Percentiles rank a stretch among this genome's conserved stretches.
Evolutionary conservation across 768 basidiomycete species (phyloP).

Genomic region (Leccinum rimulosum): DNA sequence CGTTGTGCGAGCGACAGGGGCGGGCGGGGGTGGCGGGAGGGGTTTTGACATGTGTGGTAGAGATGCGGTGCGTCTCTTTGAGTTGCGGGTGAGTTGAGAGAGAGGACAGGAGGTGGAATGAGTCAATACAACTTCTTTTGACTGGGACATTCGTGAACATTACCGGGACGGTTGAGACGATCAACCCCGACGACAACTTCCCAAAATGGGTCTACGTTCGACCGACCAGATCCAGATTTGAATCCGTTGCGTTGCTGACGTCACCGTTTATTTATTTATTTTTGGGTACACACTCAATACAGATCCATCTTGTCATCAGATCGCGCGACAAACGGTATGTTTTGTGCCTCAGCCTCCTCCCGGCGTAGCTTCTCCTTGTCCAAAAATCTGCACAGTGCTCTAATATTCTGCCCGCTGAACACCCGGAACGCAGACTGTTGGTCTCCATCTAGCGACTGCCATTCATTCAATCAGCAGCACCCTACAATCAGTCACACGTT

Average conservation of each 20-base stretch:
- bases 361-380: constrained; percentile 64
- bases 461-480: constrained; percentile 7
- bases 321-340: constrained; percentile 56
- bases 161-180: neutral
- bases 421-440: constrained; percentile 76
- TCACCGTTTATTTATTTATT: constrained; percentile 4
- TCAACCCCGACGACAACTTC: constrained; percentile 2
- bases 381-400: constrained; percentile 61
- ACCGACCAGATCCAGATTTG: constrained; percentile 2
- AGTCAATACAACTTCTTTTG: neutral
- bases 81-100: neutral
- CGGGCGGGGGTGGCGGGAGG: constrained; percentile 1
- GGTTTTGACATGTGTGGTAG: constrained; percentile 37
- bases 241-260: constrained; percentile 15
- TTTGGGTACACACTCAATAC: constrained; percentile 37
- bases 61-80: constrained; percentile 36
- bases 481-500: neutral
- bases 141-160: constrained; percentile 11
- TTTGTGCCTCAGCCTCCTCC: constrained; percentile 55
- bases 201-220: constrained; percentile 6
- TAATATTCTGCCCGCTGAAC: constrained; percentile 69
- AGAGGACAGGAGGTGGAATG: neutral
- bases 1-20: neutral
- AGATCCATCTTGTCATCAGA: constrained; percentile 65
- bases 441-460: constrained; percentile 60